These are phyloP conservation scores for Salix viminalis DNA, from an alignment of 345 rosid species.

Conservation along the genomic window DNA sequence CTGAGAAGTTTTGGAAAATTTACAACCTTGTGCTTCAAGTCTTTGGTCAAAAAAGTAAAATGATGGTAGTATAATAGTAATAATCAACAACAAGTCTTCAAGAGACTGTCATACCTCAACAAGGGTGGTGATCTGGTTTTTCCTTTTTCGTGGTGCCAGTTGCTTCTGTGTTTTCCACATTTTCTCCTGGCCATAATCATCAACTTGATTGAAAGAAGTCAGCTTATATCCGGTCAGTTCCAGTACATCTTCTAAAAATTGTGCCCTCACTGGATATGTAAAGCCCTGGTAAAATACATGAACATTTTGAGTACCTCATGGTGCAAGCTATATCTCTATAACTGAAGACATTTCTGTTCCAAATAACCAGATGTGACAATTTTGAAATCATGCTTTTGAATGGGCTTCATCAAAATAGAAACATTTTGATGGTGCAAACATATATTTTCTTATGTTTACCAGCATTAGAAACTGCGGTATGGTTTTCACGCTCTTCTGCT, in stretches of 20 bases:
- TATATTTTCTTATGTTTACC: slow-evolving; percentile 1
- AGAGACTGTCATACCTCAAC: slow-evolving; percentile 69
- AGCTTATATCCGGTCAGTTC: slow-evolving; percentile 88
- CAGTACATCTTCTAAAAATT: slow-evolving; percentile 81
- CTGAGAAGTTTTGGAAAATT: neutral
- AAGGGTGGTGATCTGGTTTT: slow-evolving; percentile 82
- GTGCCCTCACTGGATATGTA: slow-evolving; percentile 77
- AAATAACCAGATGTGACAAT: neutral
- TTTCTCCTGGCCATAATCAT: slow-evolving; percentile 98
- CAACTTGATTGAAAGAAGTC: slow-evolving; percentile 87
- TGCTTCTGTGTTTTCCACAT: slow-evolving; percentile 93
- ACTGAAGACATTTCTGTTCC: neutral
- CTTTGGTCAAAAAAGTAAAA: neutral
- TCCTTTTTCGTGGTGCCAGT: slow-evolving; percentile 81
- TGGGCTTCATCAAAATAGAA: neutral
- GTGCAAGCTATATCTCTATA: slow-evolving; percentile 1
- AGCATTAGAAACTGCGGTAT: neutral
- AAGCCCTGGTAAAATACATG: slow-evolving; percentile 59
- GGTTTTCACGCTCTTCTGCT: neutral
- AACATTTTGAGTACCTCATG: slow-evolving; percentile 1
- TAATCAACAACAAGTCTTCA: neutral
- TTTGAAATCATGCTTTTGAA: neutral
- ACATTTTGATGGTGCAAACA: neutral
- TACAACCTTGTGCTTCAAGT: neutral
- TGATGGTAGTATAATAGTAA: neutral